Evolutionary conservation across 2,329 filamentous ascomycete genomes (phyloP), one percentile per base, ranked within the genome.

Genomic region (Xylariaceae sp.): DNA sequence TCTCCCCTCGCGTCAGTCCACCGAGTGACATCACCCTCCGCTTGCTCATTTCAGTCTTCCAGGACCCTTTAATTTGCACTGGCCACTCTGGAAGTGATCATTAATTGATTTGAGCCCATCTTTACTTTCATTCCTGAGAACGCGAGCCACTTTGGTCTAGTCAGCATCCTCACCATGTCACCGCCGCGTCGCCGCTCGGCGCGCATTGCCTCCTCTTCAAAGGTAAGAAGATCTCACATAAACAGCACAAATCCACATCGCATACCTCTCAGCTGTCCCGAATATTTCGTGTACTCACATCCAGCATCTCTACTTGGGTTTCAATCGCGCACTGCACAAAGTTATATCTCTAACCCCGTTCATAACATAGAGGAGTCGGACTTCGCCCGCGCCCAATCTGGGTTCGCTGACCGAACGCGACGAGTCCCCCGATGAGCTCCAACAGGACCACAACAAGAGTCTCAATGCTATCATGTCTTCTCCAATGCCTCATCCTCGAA

Each of bases 401-500:
- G 44, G 62, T 9, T 67, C 72, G 19, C 64, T 78, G 17, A 46
- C 57, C 26, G 75, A 79, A 50, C 57, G 59, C 38, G 59, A 67
- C 41, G 71, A 74, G 42, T 59, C 52, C 6, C 58, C 63, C 15
- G 38, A 48, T 8, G 35, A 51, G 4, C 51, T 63, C 22, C 52
- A 53, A 17, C 37, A n/a, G 19, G n/a, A n/a, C 9, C 46, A 55
- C 19, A 49, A 51, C 32, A 55, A 53, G 38, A 59, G 54, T 42
- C 46, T 56, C 36, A 49, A 64, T 53, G 50, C 58, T 15, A 51
- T 56, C 38, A 56, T 59, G 44, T 65, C 67, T 16, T 67, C 66
- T 19, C 60, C 65, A 8, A 47, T 54, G 43, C 57, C 55, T 34
- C 51, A 54, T 38, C 60, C 68, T 37, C 52, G 62, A 54, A 84